Base-by-base conservation (phyloP, 441 rosid genomes). In the Cnidoscolus chayamansa region DNA sequence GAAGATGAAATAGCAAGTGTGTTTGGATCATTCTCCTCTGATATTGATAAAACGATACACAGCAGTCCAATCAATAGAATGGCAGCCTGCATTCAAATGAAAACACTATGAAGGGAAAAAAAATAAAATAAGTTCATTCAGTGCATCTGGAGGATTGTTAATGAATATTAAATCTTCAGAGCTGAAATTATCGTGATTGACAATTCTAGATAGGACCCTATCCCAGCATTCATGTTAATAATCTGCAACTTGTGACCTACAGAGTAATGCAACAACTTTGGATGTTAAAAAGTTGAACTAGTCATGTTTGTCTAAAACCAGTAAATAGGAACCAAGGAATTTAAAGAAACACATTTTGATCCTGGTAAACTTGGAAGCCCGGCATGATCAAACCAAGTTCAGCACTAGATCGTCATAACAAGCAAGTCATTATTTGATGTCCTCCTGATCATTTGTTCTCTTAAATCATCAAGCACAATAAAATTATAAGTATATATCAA, bases 1-100 rank as follows among this genome's bases (percentile, higher is more conserved):
- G 82, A 74, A 64, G 88, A 81, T 10, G 84, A 79, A 74, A 85
- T 63, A 17, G 89, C 78, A 77, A 87, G 77, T 0, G 47, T 71
- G 71, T 78, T 74, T 15, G 25, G 74, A 63, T 51, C 78, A 30
- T 72, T 77, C 63, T 76, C 83, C 72, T 80, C 84, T 32, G 76
- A 68, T 31, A 68, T 74, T 72, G 88, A 77, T 16, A 81, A 47
- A 77, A 72, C 74, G 54, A 83, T 72, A 74, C 59, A 80, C 7
- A 77, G 48, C 2, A 84, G 75, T 69, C 84, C 89, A 12, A 81
- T 61, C 73, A 87, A 31, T 64, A 83, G 86, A 63, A 86, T 49
- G 17, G 51, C 73, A 72, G 82, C 89, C 96, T 91, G 82, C 84
- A 81, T 65, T 60, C 15, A 43, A 60, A 65, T 13, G 57, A 17